Evolutionary conservation across 2,329 filamentous ascomycete genomes (phyloP), one percentile per base, ranked within the genome.

Genomic region (Phyllachora maydis): DNA sequence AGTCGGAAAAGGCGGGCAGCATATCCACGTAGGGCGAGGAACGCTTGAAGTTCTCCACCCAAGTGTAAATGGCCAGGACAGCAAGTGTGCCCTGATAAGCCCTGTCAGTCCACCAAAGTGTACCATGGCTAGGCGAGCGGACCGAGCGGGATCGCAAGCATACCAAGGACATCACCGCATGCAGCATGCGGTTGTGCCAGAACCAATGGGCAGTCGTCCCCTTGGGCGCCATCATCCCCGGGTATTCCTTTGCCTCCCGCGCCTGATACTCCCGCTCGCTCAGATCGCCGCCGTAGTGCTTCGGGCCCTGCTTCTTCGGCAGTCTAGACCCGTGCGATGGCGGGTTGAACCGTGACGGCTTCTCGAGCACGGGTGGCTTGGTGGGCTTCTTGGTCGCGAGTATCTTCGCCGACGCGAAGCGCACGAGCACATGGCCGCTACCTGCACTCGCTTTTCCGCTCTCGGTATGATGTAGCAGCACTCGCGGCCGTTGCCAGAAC

Each of bases 341-440:
- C 3, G 88, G 85, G 22, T 78, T 78, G 59, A 92, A 95, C 44
- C 73, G 76, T 39, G 76, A 64, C 13, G 85, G 85, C 48, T 93
- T 81, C 37, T 78, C 78, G 33, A 98, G 70, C 4, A 81, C 63
- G 30, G 71, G 60, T 17, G 66, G 64, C 39, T 73, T 75, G 31
- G 47, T 50, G 28, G 35, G 35, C 32, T 38, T 32, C 23, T 36
- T 28, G 23, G 25, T 24, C n/a, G n/a, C n/a, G n/a, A n/a, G n/a
- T n/a, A n/a, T n/a, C n/a, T n/a, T n/a, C 8, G 28, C 22, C n/a
- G 38, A 35, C 6, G 31, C 32, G 21, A 30, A 42, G 18, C 45
- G 43, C 23, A 46, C 38, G 21, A 39, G 26, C n/a, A 42, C 33
- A 21, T 36, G 35, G 14, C 38, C n/a, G n/a, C n/a, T n/a, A n/a